phyloP scores from a whole-genome alignment of 306 rosid genomes.

The Prunus mongolica region DNA sequence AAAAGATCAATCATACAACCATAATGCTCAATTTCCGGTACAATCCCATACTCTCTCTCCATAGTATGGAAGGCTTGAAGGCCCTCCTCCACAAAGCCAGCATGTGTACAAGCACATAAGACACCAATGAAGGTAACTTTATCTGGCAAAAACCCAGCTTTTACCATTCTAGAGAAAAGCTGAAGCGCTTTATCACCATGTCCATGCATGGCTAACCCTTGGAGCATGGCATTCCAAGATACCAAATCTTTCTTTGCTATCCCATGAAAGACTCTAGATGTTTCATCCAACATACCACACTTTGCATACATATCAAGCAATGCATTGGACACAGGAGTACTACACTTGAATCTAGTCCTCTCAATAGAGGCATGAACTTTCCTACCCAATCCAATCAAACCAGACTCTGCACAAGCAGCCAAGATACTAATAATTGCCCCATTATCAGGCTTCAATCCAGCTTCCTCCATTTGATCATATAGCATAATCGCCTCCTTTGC shows the following conservation, averaged over 20 bases:
- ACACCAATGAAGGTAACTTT: slow-evolving; percentile 63
- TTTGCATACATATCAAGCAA: slow-evolving; percentile 85
- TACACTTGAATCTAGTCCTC: slow-evolving; percentile 50
- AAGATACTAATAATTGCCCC: slow-evolving; percentile 54
- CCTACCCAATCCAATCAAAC: slow-evolving; percentile 65
- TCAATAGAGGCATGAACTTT: slow-evolving; percentile 51
- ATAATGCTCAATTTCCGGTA: slow-evolving; percentile 65
- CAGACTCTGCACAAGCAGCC: slow-evolving; percentile 74
- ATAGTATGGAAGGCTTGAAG: slow-evolving; percentile 52
- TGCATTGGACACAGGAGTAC: slow-evolving; percentile 63
- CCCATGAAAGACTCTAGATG: slow-evolving; percentile 43
- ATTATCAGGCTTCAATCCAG: slow-evolving; percentile 55
- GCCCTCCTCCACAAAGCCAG: slow-evolving; percentile 73
- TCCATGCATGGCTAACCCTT: slow-evolving; percentile 78
- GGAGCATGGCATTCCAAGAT: slow-evolving; percentile 86
- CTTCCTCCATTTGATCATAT: slow-evolving; percentile 62
- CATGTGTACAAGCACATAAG: slow-evolving; percentile 75
- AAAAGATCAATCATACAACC: slow-evolving; percentile 89
- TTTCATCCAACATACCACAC: slow-evolving; percentile 61
- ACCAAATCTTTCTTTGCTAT: slow-evolving; percentile 51
- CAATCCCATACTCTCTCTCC: slow-evolving; percentile 62
- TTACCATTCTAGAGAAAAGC: slow-evolving; percentile 61
- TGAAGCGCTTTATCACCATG: slow-evolving; percentile 63
- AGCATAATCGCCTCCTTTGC: slow-evolving; percentile 49
- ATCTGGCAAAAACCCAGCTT: slow-evolving; percentile 65